phyloP scores from a whole-genome alignment of 495 filamentous ascomycete species.

The Penicillium herquei region DNA sequence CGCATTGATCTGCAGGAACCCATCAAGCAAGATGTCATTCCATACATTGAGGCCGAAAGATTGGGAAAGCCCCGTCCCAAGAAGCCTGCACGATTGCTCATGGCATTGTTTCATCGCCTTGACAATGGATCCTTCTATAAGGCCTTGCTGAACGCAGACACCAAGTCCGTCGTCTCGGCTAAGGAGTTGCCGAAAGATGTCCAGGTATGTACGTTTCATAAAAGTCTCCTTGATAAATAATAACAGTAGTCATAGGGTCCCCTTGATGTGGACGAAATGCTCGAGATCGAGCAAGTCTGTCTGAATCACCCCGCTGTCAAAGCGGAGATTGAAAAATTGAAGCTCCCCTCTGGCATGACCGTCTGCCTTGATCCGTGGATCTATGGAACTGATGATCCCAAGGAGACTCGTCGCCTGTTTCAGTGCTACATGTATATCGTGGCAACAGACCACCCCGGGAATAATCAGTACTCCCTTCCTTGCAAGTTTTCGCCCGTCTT shows the following conservation, averaged over 20 bases:
- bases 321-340: constrained; percentile 42
- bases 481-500: constrained; percentile 77
- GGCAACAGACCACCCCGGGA: constrained; percentile 36
- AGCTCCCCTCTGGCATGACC: constrained; percentile 38
- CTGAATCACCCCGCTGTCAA: constrained; percentile 41
- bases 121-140: constrained; percentile 44
- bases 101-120: constrained; percentile 40
- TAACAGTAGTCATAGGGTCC: constrained; percentile 25
- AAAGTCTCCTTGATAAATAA: neutral
- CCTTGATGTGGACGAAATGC: constrained; percentile 41
- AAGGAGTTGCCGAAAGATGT: constrained; percentile 42
- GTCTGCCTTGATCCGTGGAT: constrained; percentile 48
- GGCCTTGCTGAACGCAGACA: constrained; percentile 42
- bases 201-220: constrained; percentile 24
- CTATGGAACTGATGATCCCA: constrained; percentile 39
- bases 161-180: constrained; percentile 34
- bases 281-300: constrained; percentile 40
- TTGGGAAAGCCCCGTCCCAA: constrained; percentile 30
- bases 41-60: constrained; percentile 43
- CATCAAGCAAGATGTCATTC: constrained; percentile 40
- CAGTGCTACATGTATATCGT: constrained; percentile 49
- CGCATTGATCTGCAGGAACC: constrained; percentile 46
- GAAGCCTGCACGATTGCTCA: constrained; percentile 40
- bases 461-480: constrained; percentile 78
- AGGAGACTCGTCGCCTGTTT: constrained; percentile 38